Base-by-base conservation (phyloP, 345 rosid species). In the Stellera chamaejasme region DNA sequence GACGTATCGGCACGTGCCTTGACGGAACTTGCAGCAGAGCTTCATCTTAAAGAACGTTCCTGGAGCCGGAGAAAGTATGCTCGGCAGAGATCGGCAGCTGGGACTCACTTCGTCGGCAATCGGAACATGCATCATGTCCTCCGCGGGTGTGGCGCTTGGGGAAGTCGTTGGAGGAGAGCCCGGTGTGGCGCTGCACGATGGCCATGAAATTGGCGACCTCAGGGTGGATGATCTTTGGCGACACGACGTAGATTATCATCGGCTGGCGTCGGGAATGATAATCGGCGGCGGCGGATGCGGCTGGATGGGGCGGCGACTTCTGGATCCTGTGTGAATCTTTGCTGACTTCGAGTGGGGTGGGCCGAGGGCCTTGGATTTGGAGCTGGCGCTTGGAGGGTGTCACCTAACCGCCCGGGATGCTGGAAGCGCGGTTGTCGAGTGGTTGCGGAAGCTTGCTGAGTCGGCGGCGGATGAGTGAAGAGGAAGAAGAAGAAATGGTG, bases 151-250 rank as follows among this genome's bases (percentile, higher is more conserved):
- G 4, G 90, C 82, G 43, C 90, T 73, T 28, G 42, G 72, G 58
- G 68, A 79, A 80, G 63, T 69, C 43, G 0, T 50, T 70, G 13
- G 93, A 68, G 64, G 95, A 82, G 47, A 73, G 76, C 1, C 96
- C 96, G 5, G 97, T 90, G 68, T 84, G 87, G 16, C 93, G 81
- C 69, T 90, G 97, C 63, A 90, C 97, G 19, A 85, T 75, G 75
- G 84, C 53, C 97, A 81, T 82, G 82, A 90, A 90, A 39, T 84
- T 68, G 26, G 69, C 62, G 19, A 69, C 77, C 13, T 85, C 73
- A 47, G 79, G 77, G 85, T 90, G 86, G 66, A 90, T 79, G 65
- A 78, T 65, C 45, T 90, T 90, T 0, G 97, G 97, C 0, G 97
- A 87, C 45, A 90, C 71, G 25, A 90, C 68, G 82, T 84, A 90